These are phyloP conservation scores for Ambrosia hybrid DNA, from an alignment of 140 eudicot genomes.

Conservation along the genomic window DNA sequence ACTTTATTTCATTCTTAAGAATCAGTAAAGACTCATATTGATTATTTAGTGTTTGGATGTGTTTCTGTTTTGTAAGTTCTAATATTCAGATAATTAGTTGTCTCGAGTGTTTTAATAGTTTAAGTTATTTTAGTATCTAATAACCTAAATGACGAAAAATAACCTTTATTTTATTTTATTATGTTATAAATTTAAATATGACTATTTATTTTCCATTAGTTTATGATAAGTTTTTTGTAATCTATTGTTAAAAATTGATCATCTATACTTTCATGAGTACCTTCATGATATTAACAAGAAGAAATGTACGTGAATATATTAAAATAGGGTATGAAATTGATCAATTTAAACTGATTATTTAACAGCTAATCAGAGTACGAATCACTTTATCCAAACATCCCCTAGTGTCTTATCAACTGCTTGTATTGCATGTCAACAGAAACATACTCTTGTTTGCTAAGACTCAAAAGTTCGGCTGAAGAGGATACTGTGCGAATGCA, in stretches of 20 bases:
- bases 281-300: too few species aligned
- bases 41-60: slow-evolving; percentile 7
- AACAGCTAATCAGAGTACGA: too few species aligned
- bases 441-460: slow-evolving; percentile 53
- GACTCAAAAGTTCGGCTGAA: slow-evolving; percentile 75
- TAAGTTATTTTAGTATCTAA: neutral
- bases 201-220: too few species aligned
- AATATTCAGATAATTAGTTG: neutral
- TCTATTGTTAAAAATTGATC: too few species aligned
- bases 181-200: neutral
- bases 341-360: too few species aligned
- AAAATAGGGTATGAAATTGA: too few species aligned
- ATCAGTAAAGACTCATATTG: neutral
- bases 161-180: neutral
- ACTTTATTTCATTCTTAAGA: too few species aligned
- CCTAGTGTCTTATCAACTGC: too few species aligned
- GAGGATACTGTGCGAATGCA: slow-evolving; percentile 75
- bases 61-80: neutral
- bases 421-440: slow-evolving; percentile 41
- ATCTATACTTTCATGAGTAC: too few species aligned
- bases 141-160: neutral
- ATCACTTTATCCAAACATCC: too few species aligned
- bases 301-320: neutral
- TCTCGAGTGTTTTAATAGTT: neutral
- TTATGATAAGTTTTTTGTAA: too few species aligned